A percentile compares a stretch with the other conserved stretches of the same genome.
These are phyloP conservation scores for Austroboletus olivaceoglutinosus DNA, from an alignment of 1,284 basidiomycete species.

Conservation along the genomic window DNA sequence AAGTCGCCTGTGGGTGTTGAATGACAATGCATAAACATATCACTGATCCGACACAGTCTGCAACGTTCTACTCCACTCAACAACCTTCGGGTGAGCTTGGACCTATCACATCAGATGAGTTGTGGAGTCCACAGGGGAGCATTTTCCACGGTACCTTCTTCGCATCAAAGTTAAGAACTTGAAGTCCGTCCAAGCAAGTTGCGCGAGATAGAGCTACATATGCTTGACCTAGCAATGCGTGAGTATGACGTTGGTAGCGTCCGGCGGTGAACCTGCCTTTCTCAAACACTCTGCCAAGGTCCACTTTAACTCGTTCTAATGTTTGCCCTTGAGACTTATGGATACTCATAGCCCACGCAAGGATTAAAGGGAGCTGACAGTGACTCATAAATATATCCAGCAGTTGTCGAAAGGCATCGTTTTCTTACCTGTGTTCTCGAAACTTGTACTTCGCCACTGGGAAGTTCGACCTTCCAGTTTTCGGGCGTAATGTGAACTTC, in stretches of 20 bases:
- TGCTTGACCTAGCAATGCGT: slow-evolving; percentile 64
- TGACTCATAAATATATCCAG: not conserved
- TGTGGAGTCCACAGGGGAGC: not conserved
- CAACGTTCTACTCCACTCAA: slow-evolving; percentile 64
- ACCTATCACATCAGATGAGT: slow-evolving; percentile 43
- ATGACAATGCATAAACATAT: not conserved
- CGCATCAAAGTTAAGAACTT: slow-evolving; percentile 84
- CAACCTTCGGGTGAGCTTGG: slow-evolving; percentile 67
- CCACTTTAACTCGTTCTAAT: slow-evolving; percentile 81
- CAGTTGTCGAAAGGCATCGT: not conserved
- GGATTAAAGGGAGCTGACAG: slow-evolving; percentile 67
- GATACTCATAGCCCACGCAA: slow-evolving; percentile 94
- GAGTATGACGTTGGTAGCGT: not conserved
- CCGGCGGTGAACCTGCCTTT: slow-evolving; percentile 55
- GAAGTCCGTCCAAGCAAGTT: slow-evolving; percentile 86
- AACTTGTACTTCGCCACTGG: slow-evolving; percentile 79
- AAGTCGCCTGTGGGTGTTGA: not conserved
- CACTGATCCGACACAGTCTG: slow-evolving; percentile 33
- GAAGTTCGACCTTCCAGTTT: slow-evolving; percentile 81
- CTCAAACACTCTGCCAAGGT: slow-evolving; percentile 81
- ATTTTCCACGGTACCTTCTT: slow-evolving; percentile 52
- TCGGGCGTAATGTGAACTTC: slow-evolving; percentile 71
- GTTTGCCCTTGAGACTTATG: slow-evolving; percentile 95
- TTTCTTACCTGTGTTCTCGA: slow-evolving; percentile 60
- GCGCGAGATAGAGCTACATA: slow-evolving; percentile 97